Base-by-base conservation (phyloP, 768 basidiomycete genomes). In the Hirschioporus abietinus region DNA sequence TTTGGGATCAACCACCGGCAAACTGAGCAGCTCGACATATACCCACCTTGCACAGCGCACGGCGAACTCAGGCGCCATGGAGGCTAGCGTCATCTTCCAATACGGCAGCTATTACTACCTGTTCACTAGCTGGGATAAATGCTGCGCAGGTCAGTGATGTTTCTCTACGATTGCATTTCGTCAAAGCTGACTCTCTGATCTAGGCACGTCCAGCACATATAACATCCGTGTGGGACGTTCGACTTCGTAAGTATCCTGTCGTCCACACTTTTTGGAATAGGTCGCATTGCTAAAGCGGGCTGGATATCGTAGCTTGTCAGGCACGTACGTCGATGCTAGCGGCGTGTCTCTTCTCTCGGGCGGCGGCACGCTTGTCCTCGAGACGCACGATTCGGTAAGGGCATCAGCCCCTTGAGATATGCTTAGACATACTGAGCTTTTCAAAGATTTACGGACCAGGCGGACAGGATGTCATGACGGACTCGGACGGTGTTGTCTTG, bases 151-250 rank as follows among this genome's bases (percentile, higher is more conserved):
- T 52, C 12, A 3, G 42, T 52, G 15, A 52, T 15, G 12, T 52
- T 52, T 15, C 20, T 20, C 12, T 52, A 12, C 4, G 12, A 20
- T 6, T 52, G 20, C 30, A 30, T 30, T 52, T 12, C 42, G 42
- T 52, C 20, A 52, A 15, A 52, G 42, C 12, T 85, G 86, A 68
- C 74, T 74, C 1, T 86, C 84, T 74, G 86, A 85, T 73, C 60
- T 72, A 25, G 85, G 84, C 4, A 80, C 78, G 18, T 76, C 74
- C 10, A 84, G 83, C 73, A 87, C 85, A 0, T 87, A 87, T 70
- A 88, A 86, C 67, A 88, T 86, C 65, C 80, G 84, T 9, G 85
- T 88, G 34, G 84, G 84, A 24, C 78, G 86, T 34, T 80, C 83
- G 6, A 71, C 77, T 4, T 78, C 74, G 82, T 82, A 63, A 42